phyloP scores from a whole-genome alignment of 2,329 filamentous ascomycete genomes.

The Paecilomyces variotii region DNA sequence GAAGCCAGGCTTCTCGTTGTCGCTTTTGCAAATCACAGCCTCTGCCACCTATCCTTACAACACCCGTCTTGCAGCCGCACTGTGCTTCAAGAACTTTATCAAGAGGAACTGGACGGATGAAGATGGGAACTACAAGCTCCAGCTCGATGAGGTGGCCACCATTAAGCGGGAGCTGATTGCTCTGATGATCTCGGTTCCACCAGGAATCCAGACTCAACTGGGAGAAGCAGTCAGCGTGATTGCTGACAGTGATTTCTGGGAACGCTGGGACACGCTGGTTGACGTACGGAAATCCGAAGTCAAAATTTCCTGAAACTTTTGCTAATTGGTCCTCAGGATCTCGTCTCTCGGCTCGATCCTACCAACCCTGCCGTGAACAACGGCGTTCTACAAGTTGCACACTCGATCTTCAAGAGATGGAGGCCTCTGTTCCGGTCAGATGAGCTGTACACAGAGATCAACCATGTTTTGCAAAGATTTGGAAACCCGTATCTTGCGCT shows the following conservation, averaged over 20 bases:
- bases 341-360: constrained; percentile 76
- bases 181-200: constrained; percentile 87
- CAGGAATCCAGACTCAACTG: constrained; percentile 83
- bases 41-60: constrained; percentile 63
- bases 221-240: constrained; percentile 96
- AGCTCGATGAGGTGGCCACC: constrained; percentile 69
- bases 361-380: constrained; percentile 80
- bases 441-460: constrained; percentile 88
- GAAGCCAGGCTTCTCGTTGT: constrained; percentile 80
- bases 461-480: constrained; percentile 85
- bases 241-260: constrained; percentile 95
- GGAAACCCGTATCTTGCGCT: constrained; percentile 74
- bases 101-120: constrained; percentile 92
- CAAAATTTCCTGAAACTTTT: neutral
- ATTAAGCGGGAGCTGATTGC: constrained; percentile 96
- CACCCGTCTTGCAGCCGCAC: constrained; percentile 75
- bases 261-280: constrained; percentile 91
- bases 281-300: constrained; percentile 46
- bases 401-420: constrained; percentile 97
- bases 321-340: constrained; percentile 51
- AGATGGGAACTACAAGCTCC: constrained; percentile 86
- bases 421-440: constrained; percentile 88
- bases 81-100: constrained; percentile 99
- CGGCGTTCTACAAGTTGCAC: constrained; percentile 91
- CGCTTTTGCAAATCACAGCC: constrained; percentile 83